phyloP scores from a whole-genome alignment of 1,284 basidiomycete genomes.

The Austroboletus novae-zelandiae region DNA sequence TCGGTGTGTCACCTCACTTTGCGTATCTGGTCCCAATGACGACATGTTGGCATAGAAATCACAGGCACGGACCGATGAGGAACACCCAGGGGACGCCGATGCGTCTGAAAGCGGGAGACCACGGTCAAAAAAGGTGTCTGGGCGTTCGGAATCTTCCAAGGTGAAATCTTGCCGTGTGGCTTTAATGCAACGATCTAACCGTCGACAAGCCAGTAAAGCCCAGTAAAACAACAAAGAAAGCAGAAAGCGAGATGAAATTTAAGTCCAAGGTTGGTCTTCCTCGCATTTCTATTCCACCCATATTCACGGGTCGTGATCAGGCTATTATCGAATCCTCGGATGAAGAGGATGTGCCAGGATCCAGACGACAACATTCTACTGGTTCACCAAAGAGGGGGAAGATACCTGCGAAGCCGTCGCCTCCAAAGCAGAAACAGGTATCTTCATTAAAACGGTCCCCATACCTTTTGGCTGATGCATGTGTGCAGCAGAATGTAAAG shows the following conservation, averaged over 20 bases:
- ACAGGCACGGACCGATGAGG: not conserved
- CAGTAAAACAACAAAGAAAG: slow-evolving; percentile 12
- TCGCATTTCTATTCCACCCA: not conserved
- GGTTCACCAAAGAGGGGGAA: slow-evolving; percentile 11
- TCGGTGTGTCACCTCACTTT: slow-evolving; percentile 9
- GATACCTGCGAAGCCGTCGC: not conserved
- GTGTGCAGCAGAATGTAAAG: not conserved
- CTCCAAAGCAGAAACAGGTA: slow-evolving; percentile 14
- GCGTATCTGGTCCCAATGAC: not conserved
- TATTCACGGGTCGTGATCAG: slow-evolving; percentile 9
- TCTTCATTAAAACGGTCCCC: not conserved
- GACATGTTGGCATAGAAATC: slow-evolving; percentile 4
- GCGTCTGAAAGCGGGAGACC: not conserved
- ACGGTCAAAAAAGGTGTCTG: slow-evolving; percentile 12
- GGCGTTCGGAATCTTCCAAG: slow-evolving; percentile 12
- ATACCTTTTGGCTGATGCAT: not conserved
- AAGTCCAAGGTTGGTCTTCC: slow-evolving; percentile 24
- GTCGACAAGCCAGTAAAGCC: slow-evolving; percentile 9
- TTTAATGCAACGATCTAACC: not conserved
- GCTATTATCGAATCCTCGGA: slow-evolving; percentile 27
- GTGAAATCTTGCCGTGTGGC: not conserved
- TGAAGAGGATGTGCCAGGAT: slow-evolving; percentile 21
- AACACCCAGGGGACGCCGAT: slow-evolving; percentile 1
- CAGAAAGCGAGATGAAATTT: slow-evolving; percentile 16
- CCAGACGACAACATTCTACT: not conserved